Evolutionary conservation across 495 filamentous ascomycete genomes (phyloP).

Genomic region (Penicillium soppii): DNA sequence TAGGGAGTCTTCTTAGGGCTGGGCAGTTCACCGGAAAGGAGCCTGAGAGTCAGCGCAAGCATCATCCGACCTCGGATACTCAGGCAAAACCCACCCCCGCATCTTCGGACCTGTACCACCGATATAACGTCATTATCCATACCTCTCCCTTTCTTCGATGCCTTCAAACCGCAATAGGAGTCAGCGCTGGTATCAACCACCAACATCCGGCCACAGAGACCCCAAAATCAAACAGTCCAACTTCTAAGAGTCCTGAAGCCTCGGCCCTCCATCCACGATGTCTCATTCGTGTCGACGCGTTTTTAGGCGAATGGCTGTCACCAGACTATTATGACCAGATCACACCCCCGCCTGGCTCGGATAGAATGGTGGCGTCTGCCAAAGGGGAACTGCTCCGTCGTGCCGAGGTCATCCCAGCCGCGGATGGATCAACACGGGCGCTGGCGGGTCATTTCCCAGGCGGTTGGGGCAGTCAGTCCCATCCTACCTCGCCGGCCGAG

Average conservation of each 20-base stretch:
- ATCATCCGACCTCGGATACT: slow-evolving; percentile 10
- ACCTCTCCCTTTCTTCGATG: slow-evolving; percentile 91
- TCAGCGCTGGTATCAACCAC: slow-evolving; percentile 83
- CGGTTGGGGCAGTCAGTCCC: slow-evolving; percentile 52
- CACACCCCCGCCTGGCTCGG: slow-evolving; percentile 80
- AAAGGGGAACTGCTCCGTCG: slow-evolving; percentile 79
- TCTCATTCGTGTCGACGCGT: slow-evolving; percentile 78
- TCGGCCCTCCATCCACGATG: slow-evolving; percentile 24
- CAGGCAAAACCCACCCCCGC: slow-evolving; percentile 19
- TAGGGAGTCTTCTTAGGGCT: slow-evolving; percentile 66
- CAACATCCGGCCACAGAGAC: slow-evolving; percentile 37
- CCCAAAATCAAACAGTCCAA: slow-evolving; percentile 7
- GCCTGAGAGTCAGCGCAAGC: slow-evolving; percentile 11
- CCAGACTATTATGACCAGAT: slow-evolving; percentile 92
- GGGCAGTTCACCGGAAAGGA: slow-evolving; percentile 30
- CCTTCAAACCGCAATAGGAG: slow-evolving; percentile 86
- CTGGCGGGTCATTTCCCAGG: slow-evolving; percentile 57
- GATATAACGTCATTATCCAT: slow-evolving; percentile 82
- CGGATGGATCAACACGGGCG: slow-evolving; percentile 24
- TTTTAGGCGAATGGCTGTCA: slow-evolving; percentile 92
- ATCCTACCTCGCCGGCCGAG: slow-evolving; percentile 21
- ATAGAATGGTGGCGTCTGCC: slow-evolving; percentile 80
- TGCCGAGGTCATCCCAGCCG: slow-evolving; percentile 48
- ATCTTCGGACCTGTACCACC: slow-evolving; percentile 46
- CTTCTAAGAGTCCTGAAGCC: neutral